A percentile compares a stretch with the other conserved stretches of the same genome.
Evolutionary conservation across 345 rosid species (phyloP).

Genomic region (Geranium brycei): DNA sequence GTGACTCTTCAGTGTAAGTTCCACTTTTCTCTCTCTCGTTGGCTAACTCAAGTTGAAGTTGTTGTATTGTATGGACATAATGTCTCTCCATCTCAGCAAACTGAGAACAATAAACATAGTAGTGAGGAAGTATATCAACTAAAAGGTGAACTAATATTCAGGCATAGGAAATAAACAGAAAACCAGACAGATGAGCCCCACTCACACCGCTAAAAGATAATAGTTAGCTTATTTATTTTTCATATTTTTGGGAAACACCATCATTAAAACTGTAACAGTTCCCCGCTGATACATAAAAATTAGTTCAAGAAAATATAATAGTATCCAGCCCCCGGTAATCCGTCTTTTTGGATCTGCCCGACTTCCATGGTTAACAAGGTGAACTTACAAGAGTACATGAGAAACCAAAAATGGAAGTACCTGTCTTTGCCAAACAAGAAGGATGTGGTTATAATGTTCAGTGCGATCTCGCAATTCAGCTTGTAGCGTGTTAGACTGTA

Average conservation of each 20-base stretch:
- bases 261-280: too few species aligned
- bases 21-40: constrained; percentile 59
- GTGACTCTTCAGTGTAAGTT: constrained; percentile 45
- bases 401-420: constrained; percentile 23
- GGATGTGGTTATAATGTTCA: constrained; percentile 78
- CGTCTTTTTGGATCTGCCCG: too few species aligned
- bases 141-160: constrained; percentile 9
- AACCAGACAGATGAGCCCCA: too few species aligned
- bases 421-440: constrained; percentile 94
- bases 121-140: too few species aligned
- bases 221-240: too few species aligned
- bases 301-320: too few species aligned
- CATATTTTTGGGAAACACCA: too few species aligned
- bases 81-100: constrained; percentile 82
- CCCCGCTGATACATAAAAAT: too few species aligned
- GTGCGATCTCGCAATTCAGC: constrained; percentile 73
- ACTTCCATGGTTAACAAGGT: not conserved
- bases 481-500: constrained; percentile 75
- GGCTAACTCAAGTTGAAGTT: constrained; percentile 74
- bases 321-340: too few species aligned
- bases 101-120: constrained; percentile 27
- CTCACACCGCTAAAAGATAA: too few species aligned
- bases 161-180: not conserved
- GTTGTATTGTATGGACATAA: constrained; percentile 72
- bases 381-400: not conserved